Evolutionary conservation across 352 stramenopile species (phyloP), one percentile per base, ranked within the genome.

Genomic region (Blastocystis sp.): DNA sequence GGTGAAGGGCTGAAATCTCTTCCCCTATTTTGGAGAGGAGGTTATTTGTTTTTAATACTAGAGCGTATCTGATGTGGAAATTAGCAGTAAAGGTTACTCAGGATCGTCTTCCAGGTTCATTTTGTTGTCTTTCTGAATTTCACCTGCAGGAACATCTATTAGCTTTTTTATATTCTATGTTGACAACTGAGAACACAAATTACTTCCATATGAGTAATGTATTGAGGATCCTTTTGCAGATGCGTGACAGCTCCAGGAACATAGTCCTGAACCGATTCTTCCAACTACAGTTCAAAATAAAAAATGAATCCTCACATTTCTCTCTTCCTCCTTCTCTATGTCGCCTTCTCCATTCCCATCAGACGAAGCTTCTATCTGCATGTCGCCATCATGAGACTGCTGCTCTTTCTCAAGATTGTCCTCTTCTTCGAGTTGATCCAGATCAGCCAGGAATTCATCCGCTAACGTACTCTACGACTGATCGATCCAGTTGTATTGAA

Each of bases 1-100:
- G 93, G 90, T 98, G 95, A 47, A 97, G 93, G 3, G 92, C 92
- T 24, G 92, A 91, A 66, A 98, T 95, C 90, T 98, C 95, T 90
- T 97, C 94, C 90, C 98, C 94, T 63, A 98, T 96, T 73, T 96
- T 75, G 1, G 91, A 59, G 92, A 98, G 95, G 59, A 96, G 91
- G 87, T 96, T 94, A 90, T 98, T 98, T 41, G 95, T 95, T 30
- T 93, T 95, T 64, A 96, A 93, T 73, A 96, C 92, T 26, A 96
- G 85, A 6, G 94, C 91, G 90, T 96, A 96, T 91, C 95, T 93
- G 30, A 87, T 26, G 24, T 59, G 9, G 59, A 89, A 54, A 39
- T n/a, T 11, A 53, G 39, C 24, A 11, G 50, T 16, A 43, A 59
- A 59, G 9, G 90, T 37, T 87, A 90, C 87, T 79, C 73, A 30